Evolutionary conservation across 148 eudicot genomes (phyloP).

Genomic region (Cornus controversa): DNA sequence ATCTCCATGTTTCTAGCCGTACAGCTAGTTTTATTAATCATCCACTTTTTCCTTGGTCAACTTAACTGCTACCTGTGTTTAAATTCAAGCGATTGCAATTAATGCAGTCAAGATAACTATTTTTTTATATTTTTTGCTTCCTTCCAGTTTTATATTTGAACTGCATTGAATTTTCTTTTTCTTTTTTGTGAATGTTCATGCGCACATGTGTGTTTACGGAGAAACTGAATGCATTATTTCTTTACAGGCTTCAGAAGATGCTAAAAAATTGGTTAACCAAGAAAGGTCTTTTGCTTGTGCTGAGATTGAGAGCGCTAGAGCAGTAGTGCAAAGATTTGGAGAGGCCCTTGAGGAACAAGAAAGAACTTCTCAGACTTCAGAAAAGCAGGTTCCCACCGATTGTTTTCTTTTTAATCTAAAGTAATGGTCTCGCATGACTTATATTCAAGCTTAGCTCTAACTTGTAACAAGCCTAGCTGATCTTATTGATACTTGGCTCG

Average conservation of each 20-base stretch:
- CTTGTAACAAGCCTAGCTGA: too few species aligned
- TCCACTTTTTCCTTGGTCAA: not conserved
- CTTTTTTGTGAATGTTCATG: not conserved
- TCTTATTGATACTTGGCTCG: too few species aligned
- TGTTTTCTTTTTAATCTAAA: not conserved
- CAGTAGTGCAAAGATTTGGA: constrained; percentile 89
- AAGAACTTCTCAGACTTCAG: constrained; percentile 64
- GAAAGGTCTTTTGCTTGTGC: constrained; percentile 99
- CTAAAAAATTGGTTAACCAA: constrained; percentile 92
- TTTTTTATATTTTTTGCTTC: not conserved
- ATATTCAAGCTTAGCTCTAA: too few species aligned
- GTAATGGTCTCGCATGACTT: not conserved
- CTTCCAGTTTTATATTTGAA: constrained; percentile 5
- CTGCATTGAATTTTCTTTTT: not conserved
- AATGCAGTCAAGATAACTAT: not conserved
- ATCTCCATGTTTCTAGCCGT: not conserved
- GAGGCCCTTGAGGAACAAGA: constrained; percentile 99
- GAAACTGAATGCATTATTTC: not conserved
- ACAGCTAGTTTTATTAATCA: not conserved
- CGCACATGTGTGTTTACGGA: not conserved
- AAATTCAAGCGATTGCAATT: not conserved
- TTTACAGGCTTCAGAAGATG: constrained; percentile 97
- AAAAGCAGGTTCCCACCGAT: constrained; percentile 57
- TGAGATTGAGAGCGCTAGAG: constrained; percentile 96
- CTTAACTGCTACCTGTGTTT: not conserved